Conservation (phyloP, 73 alveolate genomes). For the Stentor roeselii region DNA sequence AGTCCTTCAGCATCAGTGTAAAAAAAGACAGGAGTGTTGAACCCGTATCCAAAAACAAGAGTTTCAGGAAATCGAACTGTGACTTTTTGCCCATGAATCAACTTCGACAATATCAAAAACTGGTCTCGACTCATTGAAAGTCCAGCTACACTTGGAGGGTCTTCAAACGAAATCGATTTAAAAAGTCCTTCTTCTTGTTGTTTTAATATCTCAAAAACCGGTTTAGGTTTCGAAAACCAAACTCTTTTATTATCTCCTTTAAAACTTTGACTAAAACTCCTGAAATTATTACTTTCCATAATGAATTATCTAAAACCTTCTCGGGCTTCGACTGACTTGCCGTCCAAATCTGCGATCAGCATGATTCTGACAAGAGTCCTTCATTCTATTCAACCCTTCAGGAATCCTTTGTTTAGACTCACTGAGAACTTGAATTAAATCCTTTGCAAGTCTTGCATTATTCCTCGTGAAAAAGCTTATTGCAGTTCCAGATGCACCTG, state of each 20-base stretch:
- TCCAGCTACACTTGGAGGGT: background rate
- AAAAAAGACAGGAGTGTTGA: conserved; percentile 19
- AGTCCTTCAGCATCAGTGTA: conserved; percentile 17
- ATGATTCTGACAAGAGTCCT: background rate
- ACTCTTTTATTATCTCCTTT: no score
- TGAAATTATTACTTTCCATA: no score
- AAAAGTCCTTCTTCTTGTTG: background rate
- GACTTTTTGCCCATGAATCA: no score
- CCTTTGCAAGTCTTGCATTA: conserved; percentile 64
- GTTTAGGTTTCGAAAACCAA: background rate
- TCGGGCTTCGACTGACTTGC: background rate
- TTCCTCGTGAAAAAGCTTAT: conserved; percentile 70
- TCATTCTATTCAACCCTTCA: background rate
- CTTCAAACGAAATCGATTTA: background rate
- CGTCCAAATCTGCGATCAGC: background rate
- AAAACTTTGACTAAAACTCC: no score
- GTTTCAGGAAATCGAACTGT: background rate
- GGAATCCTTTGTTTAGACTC: conserved; percentile 44
- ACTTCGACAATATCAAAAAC: no score
- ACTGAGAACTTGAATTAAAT: conserved; percentile 33
- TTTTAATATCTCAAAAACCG: background rate
- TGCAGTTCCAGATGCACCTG: conserved; percentile 76
- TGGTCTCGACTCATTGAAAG: background rate
- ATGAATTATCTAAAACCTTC: background rate
- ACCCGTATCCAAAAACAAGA: conserved; percentile 24